These are phyloP conservation scores for Eucalyptus polybractea DNA, from an alignment of 345 rosid species.

Conservation along the genomic window DNA sequence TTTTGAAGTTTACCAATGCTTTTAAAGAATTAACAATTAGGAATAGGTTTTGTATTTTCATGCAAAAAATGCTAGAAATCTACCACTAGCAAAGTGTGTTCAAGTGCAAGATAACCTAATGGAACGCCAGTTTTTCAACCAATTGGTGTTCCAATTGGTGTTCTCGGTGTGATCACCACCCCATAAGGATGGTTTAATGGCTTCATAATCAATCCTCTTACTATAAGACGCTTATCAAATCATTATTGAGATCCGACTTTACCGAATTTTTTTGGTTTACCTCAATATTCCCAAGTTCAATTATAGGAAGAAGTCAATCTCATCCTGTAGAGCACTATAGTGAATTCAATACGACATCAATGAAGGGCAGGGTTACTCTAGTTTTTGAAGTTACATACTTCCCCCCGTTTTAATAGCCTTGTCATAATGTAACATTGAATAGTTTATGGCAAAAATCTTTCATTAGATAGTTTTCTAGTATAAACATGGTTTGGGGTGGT, in stretches of 20 bases:
- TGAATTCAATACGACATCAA: neutral
- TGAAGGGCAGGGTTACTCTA: neutral
- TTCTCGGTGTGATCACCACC: neutral
- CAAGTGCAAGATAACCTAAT: neutral
- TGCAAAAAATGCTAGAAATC: neutral
- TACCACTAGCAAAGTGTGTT: neutral
- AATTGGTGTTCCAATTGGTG: neutral
- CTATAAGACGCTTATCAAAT: neutral
- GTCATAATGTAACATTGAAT: neutral
- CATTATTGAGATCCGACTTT: neutral
- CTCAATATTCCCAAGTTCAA: neutral
- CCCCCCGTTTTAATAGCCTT: neutral
- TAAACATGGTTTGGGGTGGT: neutral
- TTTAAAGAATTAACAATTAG: too few species aligned
- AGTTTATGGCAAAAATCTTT: neutral
- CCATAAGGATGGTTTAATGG: neutral
- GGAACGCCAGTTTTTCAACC: neutral
- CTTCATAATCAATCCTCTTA: neutral
- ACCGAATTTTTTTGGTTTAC: neutral
- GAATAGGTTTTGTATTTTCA: neutral
- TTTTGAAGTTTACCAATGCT: neutral
- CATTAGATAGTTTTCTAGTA: neutral
- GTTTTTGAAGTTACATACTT: neutral
- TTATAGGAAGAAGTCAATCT: too few species aligned
- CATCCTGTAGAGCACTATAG: neutral